Base-by-base conservation (phyloP, 2,329 filamentous ascomycete genomes). In the Penicillium sclerotigenum region DNA sequence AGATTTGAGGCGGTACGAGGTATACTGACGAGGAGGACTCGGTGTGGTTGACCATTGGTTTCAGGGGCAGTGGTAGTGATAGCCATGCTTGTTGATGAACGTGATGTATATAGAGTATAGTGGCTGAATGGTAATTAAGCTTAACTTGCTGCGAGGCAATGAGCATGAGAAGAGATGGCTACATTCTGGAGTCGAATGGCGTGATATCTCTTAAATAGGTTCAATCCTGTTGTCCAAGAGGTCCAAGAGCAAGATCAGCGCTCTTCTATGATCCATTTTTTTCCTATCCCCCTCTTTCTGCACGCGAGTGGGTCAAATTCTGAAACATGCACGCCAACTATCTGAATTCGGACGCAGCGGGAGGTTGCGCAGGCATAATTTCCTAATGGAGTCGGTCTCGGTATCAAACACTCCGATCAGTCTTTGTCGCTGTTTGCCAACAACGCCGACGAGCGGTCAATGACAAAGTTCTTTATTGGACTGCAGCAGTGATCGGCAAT, bases 1-100 rank as follows among this genome's bases (percentile, higher is more conserved):
- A 63, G 54, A 33, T 61, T 58, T 2, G 60, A 63, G 14, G 59
- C 59, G 1, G 60, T 61, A 45, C 60, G 60, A 6, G 57, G 55
- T 10, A 50, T 13, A 38, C 57, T 58, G 47, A 59, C 24, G 26
- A 60, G 52, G 4, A 55, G 42, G 10, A 59, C 20, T n/a, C 40
- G 54, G 14, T 33, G 49, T 7, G 54, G 43, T 18, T n/a, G 6
- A 20, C 26, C 26, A 3, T 37, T 16, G 7, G 40, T 22, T 24
- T 26, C 10, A 1, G 14, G 29, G 3, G 14, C 4, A 13, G 6
- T 8, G 16, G 28, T 31, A 14, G 26, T 29, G 24, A 31, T 14
- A 22, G 50, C 4, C 54, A 57, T 57, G 13, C 13, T 54, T 28
- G 5, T 18, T 31, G 51, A 14, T 50, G 3, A 5, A 18, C 4